Evolutionary conservation across 805 yeast genomes (phyloP), one percentile per base, ranked within the genome.

Genomic region (Lipomyces oligophaga): DNA sequence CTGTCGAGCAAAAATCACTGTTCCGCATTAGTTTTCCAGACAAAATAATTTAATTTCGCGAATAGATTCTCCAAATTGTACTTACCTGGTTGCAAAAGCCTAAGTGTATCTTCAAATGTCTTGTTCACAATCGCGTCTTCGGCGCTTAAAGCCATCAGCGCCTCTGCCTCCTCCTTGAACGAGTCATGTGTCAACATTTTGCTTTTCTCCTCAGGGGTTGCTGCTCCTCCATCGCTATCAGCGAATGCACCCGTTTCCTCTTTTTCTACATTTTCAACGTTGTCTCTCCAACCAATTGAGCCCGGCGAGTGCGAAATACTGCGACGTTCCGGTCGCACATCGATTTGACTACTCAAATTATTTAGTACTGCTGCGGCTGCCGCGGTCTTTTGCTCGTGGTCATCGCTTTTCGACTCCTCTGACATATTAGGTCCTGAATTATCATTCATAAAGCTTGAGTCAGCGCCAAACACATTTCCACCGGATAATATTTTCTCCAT

Each of bases 401-500:
- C 30, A 15, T 41, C 43, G 15, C 24, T 35, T 8, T 21, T 21
- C 2, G 21, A 25, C n/a, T n/a, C n/a, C n/a, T n/a, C n/a, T n/a
- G n/a, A n/a, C n/a, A n/a, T n/a, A n/a, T n/a, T n/a, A n/a, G n/a
- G n/a, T n/a, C n/a, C n/a, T n/a, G n/a, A n/a, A n/a, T n/a, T n/a
- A n/a, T n/a, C n/a, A n/a, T n/a, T 27, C 30, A 10, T 27, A 13
- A 10, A 10, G 30, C 30, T 27, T 10, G 11, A n/a, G n/a, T n/a
- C 43, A n/a, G n/a, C n/a, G n/a, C n/a, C n/a, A n/a, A n/a, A n/a
- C n/a, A n/a, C n/a, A n/a, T 33, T 34, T 13, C 27, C 48, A 18
- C 54, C 55, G 4, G 41, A 24, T n/a, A 50, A 20, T 15, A 50
- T 50, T 26, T 38, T 48, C 18, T 50, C 54, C 49, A 47, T 43